Base-by-base conservation (phyloP, 1,284 basidiomycete species). In the Peniophora sp. region DNA sequence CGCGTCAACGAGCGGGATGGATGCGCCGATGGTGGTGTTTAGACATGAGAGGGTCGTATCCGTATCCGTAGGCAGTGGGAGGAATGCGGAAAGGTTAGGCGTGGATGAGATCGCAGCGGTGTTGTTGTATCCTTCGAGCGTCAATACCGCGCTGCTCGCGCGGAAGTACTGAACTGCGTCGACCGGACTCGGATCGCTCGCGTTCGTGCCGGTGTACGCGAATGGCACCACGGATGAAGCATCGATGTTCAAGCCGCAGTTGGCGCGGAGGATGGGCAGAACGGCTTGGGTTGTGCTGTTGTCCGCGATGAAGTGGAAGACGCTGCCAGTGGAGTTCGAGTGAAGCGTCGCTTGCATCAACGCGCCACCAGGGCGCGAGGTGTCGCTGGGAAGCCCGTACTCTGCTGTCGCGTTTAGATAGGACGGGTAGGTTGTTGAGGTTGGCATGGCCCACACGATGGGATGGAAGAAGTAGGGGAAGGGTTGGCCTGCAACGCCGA, bases 401-500 rank as follows among this genome's bases (percentile, higher is more conserved):
- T 59, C 27, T 32, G 27, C 27, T 32, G 27, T 32, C 6, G 27
- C 27, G 22, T 14, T 63, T 64, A 56, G 78, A 69, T 23, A 82
- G 66, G 56, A 78, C 78, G 3, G 61, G 60, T 11, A 64, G 60
- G 27, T 12, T 12, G 36, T 62, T 48, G 8, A 48, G 60, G 44
- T 56, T 1, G 61, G 63, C 17, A 64, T 65, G 19, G 76, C 75
- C 70, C 75, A 83, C 3, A 72, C 70, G 10, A 83, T 53, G 2
- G 80, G 81, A 78, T 79, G 83, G 62, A 79, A 83, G 51, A 64
- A 69, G 53, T 70, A 72, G 12, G 69, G 69, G 52, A 71, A 67
- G 0, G 66, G 66, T 0, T 57, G 59, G 1, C 19, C 38, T 5
- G 38, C 16, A 20, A 41, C 38, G 16, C 38, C 38, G 38, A n/a